Conservation (phyloP, 805 yeast genomes). For the Candida khao-thaluensis region DNA sequence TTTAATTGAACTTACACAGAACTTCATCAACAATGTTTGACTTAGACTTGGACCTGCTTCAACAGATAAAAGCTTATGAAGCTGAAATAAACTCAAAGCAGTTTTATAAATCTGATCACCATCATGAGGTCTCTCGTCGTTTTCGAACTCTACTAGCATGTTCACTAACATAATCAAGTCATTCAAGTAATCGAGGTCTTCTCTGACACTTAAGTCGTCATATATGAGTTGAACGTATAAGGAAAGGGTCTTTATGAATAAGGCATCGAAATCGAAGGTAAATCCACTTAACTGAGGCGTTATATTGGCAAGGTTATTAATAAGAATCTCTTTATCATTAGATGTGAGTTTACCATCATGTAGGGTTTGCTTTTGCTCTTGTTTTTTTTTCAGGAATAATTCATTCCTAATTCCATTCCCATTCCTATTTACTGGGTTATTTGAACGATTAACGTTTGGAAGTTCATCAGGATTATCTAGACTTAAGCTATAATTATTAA, state of each 20-base stretch:
- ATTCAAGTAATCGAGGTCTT: conserved; percentile 14
- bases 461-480: too few relatives aligned
- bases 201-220: conserved; percentile 6
- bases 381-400: too few relatives aligned
- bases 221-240: conserved; percentile 8
- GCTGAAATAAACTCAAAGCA: conserved; percentile 21
- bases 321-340: conserved; percentile 11
- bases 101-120: conserved; percentile 19
- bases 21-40: conserved; percentile 31
- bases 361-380: too few relatives aligned
- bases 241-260: conserved; percentile 4
- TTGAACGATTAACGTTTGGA: too few relatives aligned
- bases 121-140: conserved; percentile 17
- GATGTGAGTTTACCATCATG: conserved; percentile 5
- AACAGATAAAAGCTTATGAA: conserved; percentile 23
- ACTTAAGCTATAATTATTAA: too few relatives aligned
- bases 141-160: conserved; percentile 30
- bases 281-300: conserved; percentile 15
- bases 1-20: conserved; percentile 21
- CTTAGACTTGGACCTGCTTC: neutral
- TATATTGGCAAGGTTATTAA: conserved; percentile 10
- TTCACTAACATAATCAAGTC: conserved; percentile 16
- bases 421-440: too few relatives aligned
- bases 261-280: conserved; percentile 15
- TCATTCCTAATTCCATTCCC: neutral